Percentiles rank a stretch among this genome's conserved stretches.
These are phyloP conservation scores for Heimioporus punctisporus DNA, from an alignment of 1,284 basidiomycete species.

Conservation along the genomic window DNA sequence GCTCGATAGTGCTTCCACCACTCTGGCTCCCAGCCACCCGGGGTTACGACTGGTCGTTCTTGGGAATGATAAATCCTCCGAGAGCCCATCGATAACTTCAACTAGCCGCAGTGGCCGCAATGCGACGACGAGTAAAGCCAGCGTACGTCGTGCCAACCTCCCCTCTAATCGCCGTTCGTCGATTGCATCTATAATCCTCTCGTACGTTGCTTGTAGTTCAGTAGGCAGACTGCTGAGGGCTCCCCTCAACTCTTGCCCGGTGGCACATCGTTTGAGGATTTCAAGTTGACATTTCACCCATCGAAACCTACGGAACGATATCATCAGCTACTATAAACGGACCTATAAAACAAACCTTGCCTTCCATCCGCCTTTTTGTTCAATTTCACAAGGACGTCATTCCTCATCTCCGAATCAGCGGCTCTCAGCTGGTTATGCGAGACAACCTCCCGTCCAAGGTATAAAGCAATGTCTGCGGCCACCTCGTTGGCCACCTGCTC, in stretches of 20 bases:
- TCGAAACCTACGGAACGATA: neutral
- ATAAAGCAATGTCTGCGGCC: neutral
- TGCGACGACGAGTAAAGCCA: slow-evolving; percentile 1
- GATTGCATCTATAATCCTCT: neutral
- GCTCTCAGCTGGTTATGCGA: neutral
- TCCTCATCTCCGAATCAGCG: neutral
- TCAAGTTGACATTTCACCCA: slow-evolving; percentile 9
- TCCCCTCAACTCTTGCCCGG: neutral
- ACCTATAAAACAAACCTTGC: neutral
- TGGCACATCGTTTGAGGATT: neutral
- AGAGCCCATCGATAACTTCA: neutral
- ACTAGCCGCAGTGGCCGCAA: neutral
- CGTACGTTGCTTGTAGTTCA: neutral
- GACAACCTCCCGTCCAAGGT: neutral
- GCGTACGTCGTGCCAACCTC: neutral
- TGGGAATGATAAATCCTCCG: neutral
- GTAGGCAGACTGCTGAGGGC: neutral
- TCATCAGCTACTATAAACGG: neutral
- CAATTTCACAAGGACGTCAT: neutral
- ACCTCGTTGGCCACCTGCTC: neutral
- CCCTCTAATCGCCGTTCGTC: neutral
- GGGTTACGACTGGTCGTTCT: neutral
- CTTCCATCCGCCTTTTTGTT: slow-evolving; percentile 1
- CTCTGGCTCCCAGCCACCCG: neutral
- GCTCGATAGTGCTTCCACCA: neutral